Conservation (phyloP, 768 basidiomycete species). For the Panus rudis region DNA sequence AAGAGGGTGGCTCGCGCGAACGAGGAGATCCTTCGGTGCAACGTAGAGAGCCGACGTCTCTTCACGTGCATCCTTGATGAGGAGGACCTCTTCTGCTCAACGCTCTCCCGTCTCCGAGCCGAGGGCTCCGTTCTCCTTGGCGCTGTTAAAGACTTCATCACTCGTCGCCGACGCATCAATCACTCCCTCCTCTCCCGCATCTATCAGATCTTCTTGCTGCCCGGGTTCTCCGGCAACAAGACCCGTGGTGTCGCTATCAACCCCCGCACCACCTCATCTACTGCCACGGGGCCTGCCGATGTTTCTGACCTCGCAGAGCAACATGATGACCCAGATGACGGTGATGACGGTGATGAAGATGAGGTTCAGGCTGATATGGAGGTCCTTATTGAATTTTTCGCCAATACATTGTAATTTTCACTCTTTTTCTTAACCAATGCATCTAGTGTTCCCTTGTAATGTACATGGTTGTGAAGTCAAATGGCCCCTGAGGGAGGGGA, state of each 20-base stretch:
- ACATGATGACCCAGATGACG: no score
- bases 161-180: slow-evolving; percentile 4
- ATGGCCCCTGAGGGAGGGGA: no score
- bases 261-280: no score
- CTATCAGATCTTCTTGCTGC: neutral
- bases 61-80: slow-evolving; percentile 19
- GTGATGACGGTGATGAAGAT: no score
- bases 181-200: slow-evolving; percentile 4
- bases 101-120: neutral
- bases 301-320: no score
- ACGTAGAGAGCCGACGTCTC: slow-evolving; percentile 19
- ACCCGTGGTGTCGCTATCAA: neutral
- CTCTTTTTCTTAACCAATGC: no score
- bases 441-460: no score
- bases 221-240: slow-evolving; percentile 5
- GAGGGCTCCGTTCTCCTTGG: neutral
- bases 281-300: no score
- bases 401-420: no score
- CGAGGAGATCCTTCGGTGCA: slow-evolving; percentile 18
- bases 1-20: slow-evolving; percentile 11
- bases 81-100: neutral
- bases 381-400: no score
- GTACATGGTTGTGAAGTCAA: no score
- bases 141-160: neutral
- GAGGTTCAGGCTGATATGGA: no score